Conservation (phyloP, 2,329 filamentous ascomycete species). For the Rhynchosporium secalis region DNA sequence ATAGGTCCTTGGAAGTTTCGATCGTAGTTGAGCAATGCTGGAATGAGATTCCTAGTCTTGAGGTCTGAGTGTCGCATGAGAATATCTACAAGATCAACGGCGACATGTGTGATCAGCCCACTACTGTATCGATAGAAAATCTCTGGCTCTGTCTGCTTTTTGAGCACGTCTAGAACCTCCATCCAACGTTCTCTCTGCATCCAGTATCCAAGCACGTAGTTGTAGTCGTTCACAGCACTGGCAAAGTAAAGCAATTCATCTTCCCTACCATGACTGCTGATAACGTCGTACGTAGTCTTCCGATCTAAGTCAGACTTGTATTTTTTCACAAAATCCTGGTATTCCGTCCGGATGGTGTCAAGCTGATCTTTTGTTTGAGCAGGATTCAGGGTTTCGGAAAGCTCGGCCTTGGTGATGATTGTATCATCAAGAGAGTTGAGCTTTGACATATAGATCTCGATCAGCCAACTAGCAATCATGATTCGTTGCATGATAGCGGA, state of each 20-base stretch:
- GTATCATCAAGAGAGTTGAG: conserved; percentile 93
- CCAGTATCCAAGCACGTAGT: conserved; percentile 96
- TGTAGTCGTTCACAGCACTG: conserved; percentile 83
- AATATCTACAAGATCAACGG: conserved; percentile 88
- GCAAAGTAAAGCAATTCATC: conserved; percentile 91
- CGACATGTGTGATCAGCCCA: conserved; percentile 88
- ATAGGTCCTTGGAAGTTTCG: conserved; percentile 69
- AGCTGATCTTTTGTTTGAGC: conserved; percentile 73
- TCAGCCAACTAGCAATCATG: conserved; percentile 93
- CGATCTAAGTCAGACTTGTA: conserved; percentile 86
- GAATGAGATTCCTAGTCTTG: conserved; percentile 84
- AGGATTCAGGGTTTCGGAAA: conserved; percentile 70
- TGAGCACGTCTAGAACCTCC: conserved; percentile 83
- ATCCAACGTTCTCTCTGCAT: conserved; percentile 91
- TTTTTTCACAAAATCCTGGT: conserved; percentile 81
- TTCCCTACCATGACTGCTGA: conserved; percentile 92
- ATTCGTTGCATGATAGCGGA: conserved; percentile 85
- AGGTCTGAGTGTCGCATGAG: conserved; percentile 88
- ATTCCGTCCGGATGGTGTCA: conserved; percentile 71
- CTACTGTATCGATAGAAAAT: conserved; percentile 97
- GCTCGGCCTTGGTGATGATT: conserved; percentile 83
- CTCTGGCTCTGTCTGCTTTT: conserved; percentile 87
- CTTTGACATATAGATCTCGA: conserved; percentile 97
- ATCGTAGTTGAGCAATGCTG: conserved; percentile 92
- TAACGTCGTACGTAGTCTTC: conserved; percentile 92